Evolutionary conservation across 208 protist genomes (phyloP).

Genomic region (Trypanosoma cruzi): DNA sequence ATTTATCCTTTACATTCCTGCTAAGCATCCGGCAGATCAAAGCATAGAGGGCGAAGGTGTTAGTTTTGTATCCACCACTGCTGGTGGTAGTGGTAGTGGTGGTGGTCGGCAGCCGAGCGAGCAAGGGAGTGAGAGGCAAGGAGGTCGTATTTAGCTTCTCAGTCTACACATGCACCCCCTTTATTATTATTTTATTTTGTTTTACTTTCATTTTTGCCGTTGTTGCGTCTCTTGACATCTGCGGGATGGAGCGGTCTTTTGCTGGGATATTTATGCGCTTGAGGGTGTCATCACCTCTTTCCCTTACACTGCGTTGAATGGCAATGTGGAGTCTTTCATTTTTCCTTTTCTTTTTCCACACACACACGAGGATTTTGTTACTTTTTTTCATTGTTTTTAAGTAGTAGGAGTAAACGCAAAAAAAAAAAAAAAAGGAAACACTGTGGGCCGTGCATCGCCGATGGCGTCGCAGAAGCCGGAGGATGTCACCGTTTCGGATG

Average conservation of each 20-base stretch:
- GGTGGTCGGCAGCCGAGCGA: neutral
- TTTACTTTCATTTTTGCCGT: neutral
- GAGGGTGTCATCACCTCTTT: neutral
- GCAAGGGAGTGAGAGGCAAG: neutral
- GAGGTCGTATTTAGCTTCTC: neutral
- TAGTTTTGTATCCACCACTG: neutral
- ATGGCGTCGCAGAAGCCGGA: constrained; percentile 39
- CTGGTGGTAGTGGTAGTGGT: neutral
- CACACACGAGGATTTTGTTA: too few species aligned
- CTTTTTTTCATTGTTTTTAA: neutral
- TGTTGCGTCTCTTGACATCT: neutral
- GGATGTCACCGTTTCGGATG: constrained; percentile 60
- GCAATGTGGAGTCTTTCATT: neutral
- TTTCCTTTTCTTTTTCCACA: neutral
- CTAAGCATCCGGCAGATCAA: neutral
- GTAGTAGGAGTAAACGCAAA: too few species aligned
- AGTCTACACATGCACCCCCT: neutral
- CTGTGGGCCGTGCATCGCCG: neutral
- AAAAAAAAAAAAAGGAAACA: too few species aligned
- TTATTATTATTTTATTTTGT: neutral
- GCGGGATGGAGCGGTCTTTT: neutral
- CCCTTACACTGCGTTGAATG: neutral
- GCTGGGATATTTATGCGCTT: neutral
- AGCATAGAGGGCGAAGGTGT: neutral
- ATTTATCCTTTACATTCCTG: constrained; percentile 13